Evolutionary conservation across 176 grass and related monocot species (phyloP), one percentile per base, ranked within the genome.

Genomic region (Eragrostis nindensis): DNA sequence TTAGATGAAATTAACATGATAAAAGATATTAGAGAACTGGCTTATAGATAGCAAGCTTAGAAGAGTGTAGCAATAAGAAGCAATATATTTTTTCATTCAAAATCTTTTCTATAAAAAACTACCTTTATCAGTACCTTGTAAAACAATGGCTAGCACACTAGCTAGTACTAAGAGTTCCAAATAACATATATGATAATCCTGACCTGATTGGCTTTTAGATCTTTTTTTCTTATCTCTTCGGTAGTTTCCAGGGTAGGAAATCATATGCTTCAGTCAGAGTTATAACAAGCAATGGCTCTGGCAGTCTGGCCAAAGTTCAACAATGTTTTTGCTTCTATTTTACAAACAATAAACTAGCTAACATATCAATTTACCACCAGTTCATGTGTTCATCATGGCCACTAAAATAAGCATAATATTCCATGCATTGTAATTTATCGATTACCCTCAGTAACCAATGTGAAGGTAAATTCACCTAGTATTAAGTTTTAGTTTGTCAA

Each of bases 1-100:
- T 69, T 46, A 66, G 32, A 38, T 67, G n/a, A 80, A 82, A 69
- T 73, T 17, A 55, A 19, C 73, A 77, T 66, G 52, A 56, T 53
- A 62, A n/a, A 75, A 39, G 15, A 89, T 56, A 85, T 76, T 54
- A 16, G 41, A 77, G 36, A 77, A 49, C 16, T 62, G 38, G 3
- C 13, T 67, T 21, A 42, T 36, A 21, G 57, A 46, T 66, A 42
- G 19, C 38, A 82, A 63, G 32, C 13, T 65, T 39, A 81, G 53
- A 19, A 80, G 62, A 70, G 38, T 49, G 18, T 52, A 50, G 18
- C 41, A 87, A 52, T 44, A 77, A 77, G 18, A 71, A 76, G 63
- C 54, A 49, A 29, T 26, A 12, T 59, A 55, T 59, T 59, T 57
- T 59, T 59, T 6, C 55, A 41, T 60, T 47, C 64, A 18, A 48